A percentile compares a stretch with the other conserved stretches of the same genome.
phyloP scores from a whole-genome alignment of 257 asterid species.

The Voacanga thouarsii region DNA sequence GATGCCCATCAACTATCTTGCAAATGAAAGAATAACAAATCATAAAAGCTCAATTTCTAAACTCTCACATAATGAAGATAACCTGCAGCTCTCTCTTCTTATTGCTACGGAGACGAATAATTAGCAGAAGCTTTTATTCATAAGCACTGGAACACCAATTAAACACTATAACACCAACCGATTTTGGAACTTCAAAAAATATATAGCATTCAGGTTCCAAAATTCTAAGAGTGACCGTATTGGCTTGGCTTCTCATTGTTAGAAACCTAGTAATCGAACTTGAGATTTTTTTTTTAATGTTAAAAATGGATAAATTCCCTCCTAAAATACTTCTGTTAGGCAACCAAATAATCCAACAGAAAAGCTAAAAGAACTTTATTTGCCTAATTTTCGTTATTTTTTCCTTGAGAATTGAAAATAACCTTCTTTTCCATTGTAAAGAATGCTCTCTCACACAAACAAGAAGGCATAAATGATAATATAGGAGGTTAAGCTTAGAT shows the following conservation, averaged over 20 bases:
- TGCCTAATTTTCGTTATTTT: not conserved
- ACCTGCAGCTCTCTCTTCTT: not conserved
- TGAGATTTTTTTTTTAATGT: not conserved
- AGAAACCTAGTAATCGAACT: not conserved
- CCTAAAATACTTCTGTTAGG: not conserved
- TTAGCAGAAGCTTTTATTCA: not conserved
- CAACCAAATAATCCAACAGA: not conserved
- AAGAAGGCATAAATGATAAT: not conserved
- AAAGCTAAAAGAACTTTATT: not conserved
- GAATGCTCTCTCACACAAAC: not conserved
- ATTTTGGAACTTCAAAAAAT: not conserved
- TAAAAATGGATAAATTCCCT: not conserved
- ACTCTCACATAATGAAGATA: not conserved
- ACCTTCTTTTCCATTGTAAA: not conserved
- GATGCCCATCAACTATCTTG: not conserved
- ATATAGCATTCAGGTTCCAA: not conserved
- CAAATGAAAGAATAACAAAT: not conserved
- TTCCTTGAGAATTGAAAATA: not conserved
- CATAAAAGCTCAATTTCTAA: not conserved
- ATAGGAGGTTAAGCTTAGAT: not conserved
- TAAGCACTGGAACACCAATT: not conserved
- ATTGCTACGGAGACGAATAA: not conserved
- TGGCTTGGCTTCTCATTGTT: not conserved
- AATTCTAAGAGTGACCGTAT: not conserved
- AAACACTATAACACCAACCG: not conserved